A percentile compares a stretch with the other conserved stretches of the same genome.
Evolutionary conservation across 257 asterid genomes (phyloP).

Genomic region (Jacaranda copaia): DNA sequence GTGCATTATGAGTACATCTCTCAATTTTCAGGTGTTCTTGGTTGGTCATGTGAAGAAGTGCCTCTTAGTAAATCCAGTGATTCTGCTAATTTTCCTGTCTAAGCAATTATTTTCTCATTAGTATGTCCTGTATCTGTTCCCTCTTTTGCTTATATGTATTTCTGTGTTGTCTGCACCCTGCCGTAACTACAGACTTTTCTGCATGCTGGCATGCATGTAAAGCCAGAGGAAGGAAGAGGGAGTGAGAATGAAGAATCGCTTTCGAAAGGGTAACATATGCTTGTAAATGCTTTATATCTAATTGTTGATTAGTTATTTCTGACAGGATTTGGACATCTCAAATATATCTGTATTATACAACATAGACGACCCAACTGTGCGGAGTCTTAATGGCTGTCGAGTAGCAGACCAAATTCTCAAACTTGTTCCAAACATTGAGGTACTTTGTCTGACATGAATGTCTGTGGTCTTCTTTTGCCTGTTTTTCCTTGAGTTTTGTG

Average conservation of each 20-base stretch:
- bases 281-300: neutral
- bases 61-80: neutral
- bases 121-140: neutral
- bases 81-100: neutral
- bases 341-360: constrained; percentile 68
- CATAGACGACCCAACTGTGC: constrained; percentile 87
- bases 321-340: constrained; percentile 92
- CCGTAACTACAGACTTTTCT: neutral
- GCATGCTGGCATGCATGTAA: neutral
- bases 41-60: neutral
- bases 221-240: neutral
- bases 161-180: neutral
- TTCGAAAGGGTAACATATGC: neutral
- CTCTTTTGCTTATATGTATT: neutral
- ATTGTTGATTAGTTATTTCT: constrained; percentile 20
- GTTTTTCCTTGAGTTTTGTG: neutral
- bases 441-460: constrained; percentile 33
- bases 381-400: constrained; percentile 97
- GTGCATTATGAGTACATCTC: neutral
- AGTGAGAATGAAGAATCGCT: neutral
- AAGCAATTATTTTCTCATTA: too few relatives aligned
- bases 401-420: constrained; percentile 95
- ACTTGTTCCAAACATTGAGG: constrained; percentile 90
- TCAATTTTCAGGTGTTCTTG: too few relatives aligned
- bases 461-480: neutral